A percentile compares a stretch with the other conserved stretches of the same genome.
Evolutionary conservation across 164 flowering plant genomes (phyloP).

Genomic region (Cinnamomum chago): DNA sequence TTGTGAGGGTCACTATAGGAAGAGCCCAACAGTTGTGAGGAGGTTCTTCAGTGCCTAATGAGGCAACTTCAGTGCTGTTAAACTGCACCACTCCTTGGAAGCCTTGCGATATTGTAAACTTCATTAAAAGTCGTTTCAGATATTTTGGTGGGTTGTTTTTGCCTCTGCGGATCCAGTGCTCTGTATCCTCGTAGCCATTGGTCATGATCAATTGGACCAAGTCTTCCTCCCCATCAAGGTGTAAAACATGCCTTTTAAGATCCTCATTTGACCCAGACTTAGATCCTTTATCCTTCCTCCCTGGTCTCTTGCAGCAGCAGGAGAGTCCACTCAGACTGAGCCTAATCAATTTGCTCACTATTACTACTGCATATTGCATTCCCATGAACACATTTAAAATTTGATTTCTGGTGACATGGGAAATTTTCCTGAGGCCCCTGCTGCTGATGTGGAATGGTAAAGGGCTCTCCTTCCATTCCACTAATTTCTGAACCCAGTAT

Average conservation of each 20-base stretch:
- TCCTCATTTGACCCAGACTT: conserved; percentile 18
- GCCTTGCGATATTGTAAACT: conserved; percentile 16
- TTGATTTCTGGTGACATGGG: background rate
- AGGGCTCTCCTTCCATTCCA: conserved; percentile 30
- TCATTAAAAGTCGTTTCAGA: conserved; percentile 37
- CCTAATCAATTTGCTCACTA: conserved; percentile 36
- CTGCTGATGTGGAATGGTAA: background rate
- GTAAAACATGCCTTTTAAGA: conserved; percentile 38
- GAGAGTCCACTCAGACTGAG: conserved; percentile 16
- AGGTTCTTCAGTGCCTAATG: conserved; percentile 24
- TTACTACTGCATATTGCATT: conserved; percentile 36
- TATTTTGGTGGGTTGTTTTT: conserved; percentile 36
- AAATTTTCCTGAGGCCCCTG: background rate
- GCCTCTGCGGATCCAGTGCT: conserved; percentile 33
- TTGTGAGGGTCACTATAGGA: conserved; percentile 53
- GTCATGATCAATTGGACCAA: conserved; percentile 35
- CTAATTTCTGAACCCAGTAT: conserved; percentile 40
- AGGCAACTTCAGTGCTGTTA: conserved; percentile 38
- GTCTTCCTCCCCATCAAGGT: conserved; percentile 56
- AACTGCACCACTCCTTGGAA: conserved; percentile 33
- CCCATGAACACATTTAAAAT: conserved; percentile 24
- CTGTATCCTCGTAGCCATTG: conserved; percentile 28
- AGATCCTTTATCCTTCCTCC: conserved; percentile 14
- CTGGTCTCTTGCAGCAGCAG: conserved; percentile 10
- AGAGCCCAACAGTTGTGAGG: conserved; percentile 64